These are phyloP conservation scores for Lyophyllum atratum DNA, from an alignment of 768 basidiomycete species.

Conservation along the genomic window DNA sequence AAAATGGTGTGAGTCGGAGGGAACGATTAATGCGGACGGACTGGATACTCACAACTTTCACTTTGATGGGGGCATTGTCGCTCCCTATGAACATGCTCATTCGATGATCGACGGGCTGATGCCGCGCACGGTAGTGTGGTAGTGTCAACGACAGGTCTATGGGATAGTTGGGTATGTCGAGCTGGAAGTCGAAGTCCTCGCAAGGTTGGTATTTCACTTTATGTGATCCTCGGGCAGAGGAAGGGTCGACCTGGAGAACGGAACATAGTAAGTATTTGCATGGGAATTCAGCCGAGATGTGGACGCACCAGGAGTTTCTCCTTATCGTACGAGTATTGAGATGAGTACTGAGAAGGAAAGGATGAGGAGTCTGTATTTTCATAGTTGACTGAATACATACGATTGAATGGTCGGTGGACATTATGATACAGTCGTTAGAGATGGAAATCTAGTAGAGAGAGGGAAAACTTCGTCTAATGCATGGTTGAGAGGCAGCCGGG, in stretches of 20 bases:
- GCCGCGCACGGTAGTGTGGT: constrained; percentile 77
- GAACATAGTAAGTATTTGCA: constrained; percentile 7
- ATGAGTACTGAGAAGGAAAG: constrained; percentile 12
- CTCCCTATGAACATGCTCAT: constrained; percentile 68
- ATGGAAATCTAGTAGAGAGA: neutral
- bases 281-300: neutral
- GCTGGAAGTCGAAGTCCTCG: constrained; percentile 66
- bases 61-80: constrained; percentile 55
- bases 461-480: constrained; percentile 8
- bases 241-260: constrained; percentile 17
- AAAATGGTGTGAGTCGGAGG: constrained; percentile 14
- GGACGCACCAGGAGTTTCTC: constrained; percentile 16
- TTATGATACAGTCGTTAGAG: constrained; percentile 14
- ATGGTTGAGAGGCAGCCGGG: constrained; percentile 10
- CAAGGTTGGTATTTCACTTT: constrained; percentile 65
- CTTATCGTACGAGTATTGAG: constrained; percentile 15
- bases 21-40: constrained; percentile 1
- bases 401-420: constrained; percentile 41
- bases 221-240: constrained; percentile 49
- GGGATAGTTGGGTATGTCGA: constrained; percentile 52
- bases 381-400: constrained; percentile 22
- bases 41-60: constrained; percentile 65
- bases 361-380: constrained; percentile 6
- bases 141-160: constrained; percentile 70
- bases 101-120: constrained; percentile 72